phyloP scores from a whole-genome alignment of 2,329 filamentous ascomycete genomes.

The Cladosporium sphaerospermum region DNA sequence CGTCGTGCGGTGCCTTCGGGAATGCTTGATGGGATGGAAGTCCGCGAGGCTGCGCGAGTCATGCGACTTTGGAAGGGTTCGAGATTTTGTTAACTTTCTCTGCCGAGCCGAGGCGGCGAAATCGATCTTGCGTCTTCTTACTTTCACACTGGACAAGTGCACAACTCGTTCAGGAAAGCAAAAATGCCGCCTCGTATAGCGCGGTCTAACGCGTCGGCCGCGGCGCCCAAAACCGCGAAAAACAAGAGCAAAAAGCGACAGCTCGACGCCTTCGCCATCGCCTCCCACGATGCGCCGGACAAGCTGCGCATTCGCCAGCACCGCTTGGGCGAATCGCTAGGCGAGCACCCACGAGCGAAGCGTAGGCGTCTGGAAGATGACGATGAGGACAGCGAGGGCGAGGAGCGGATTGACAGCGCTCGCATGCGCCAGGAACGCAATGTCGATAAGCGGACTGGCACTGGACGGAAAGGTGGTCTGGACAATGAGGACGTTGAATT shows the following conservation, averaged over 20 bases:
- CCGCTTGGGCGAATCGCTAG: conserved; percentile 49
- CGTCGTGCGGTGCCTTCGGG: too few relatives aligned
- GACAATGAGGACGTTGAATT: conserved; percentile 54
- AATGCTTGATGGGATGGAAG: neutral
- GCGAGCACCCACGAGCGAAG: conserved; percentile 36
- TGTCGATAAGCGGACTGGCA: conserved; percentile 27
- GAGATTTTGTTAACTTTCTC: neutral
- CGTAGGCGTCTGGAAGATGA: conserved; percentile 41
- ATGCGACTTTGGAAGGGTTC: neutral
- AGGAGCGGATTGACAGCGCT: conserved; percentile 20
- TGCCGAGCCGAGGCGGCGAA: neutral
- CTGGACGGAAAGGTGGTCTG: conserved; percentile 19
- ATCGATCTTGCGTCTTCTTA: neutral
- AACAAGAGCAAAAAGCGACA: conserved; percentile 48
- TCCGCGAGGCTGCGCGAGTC: neutral
- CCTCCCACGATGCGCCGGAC: conserved; percentile 51
- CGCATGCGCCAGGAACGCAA: conserved; percentile 31
- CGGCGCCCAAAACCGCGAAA: conserved; percentile 29
- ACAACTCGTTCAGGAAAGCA: conserved; percentile 14
- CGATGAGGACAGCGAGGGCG: conserved; percentile 51
- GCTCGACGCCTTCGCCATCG: conserved; percentile 60
- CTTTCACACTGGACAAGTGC: neutral
- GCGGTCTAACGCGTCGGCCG: conserved; percentile 27
- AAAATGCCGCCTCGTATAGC: conserved; percentile 43
- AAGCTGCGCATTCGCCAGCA: conserved; percentile 48